A percentile compares a stretch with the other conserved stretches of the same genome.
phyloP scores from a whole-genome alignment of 1,284 basidiomycete genomes.

The Trichosporon inkin region DNA sequence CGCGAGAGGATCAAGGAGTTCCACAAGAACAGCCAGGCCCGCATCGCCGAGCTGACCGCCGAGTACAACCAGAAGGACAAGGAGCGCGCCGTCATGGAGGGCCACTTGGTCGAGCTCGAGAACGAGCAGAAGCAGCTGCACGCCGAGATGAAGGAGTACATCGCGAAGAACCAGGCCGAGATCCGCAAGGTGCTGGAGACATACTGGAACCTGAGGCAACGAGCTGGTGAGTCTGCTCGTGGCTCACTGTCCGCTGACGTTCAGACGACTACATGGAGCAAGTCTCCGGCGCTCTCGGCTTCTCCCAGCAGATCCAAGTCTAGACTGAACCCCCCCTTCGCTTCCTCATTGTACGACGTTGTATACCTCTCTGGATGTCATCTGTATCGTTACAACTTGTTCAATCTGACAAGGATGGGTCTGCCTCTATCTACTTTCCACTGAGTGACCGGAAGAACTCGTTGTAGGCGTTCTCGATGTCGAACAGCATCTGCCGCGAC shows the following conservation, averaged over 20 bases:
- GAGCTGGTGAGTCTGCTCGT: slow-evolving; percentile 59
- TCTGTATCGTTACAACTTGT: background rate
- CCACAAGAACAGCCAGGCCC: slow-evolving; percentile 50
- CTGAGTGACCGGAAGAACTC: slow-evolving; percentile 85
- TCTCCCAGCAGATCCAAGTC: slow-evolving; percentile 39
- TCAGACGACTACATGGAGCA: slow-evolving; percentile 46
- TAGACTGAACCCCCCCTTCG: background rate
- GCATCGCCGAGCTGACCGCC: slow-evolving; percentile 3
- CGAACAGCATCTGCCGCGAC: slow-evolving; percentile 86
- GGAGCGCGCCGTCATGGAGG: slow-evolving; percentile 7
- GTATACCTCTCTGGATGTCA: background rate
- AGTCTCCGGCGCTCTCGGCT: slow-evolving; percentile 18
- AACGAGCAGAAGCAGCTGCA: slow-evolving; percentile 36
- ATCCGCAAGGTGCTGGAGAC: slow-evolving; percentile 70
- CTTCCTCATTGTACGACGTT: background rate
- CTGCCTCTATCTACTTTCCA: background rate
- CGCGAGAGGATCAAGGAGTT: slow-evolving; percentile 64
- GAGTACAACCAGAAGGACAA: slow-evolving; percentile 11
- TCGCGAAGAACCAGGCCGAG: slow-evolving; percentile 66
- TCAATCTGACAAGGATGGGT: background rate
- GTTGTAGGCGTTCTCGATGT: slow-evolving; percentile 93
- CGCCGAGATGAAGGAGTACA: slow-evolving; percentile 65
- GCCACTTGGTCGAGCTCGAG: slow-evolving; percentile 26
- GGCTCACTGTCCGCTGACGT: slow-evolving; percentile 6
- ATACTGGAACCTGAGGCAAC: slow-evolving; percentile 72